These are phyloP conservation scores for Paraphysoderma sedebokerense DNA, from an alignment of 371 early-diverging fungal species.

Conservation along the genomic window DNA sequence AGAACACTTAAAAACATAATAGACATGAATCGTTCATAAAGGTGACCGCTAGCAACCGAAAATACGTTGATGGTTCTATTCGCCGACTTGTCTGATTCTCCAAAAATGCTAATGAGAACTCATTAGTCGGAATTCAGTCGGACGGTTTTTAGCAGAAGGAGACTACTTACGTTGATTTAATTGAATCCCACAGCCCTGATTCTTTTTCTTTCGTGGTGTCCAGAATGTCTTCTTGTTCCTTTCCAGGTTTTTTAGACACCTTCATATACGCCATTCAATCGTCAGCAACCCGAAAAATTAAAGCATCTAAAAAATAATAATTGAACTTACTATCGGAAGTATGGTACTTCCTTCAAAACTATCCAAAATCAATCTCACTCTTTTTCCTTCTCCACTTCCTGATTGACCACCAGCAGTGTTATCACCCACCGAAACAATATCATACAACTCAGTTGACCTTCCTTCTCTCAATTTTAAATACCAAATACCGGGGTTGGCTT, in stretches of 20 bases:
- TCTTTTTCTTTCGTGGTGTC: conserved; percentile 14
- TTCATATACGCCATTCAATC: too few species aligned
- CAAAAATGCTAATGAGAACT: neutral
- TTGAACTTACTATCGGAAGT: too few species aligned
- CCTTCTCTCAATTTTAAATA: conserved; percentile 58
- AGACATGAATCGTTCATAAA: conserved; percentile 88
- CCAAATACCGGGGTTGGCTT: conserved; percentile 83
- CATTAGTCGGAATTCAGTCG: too few species aligned
- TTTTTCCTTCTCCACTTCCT: too few species aligned
- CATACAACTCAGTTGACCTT: conserved; percentile 55
- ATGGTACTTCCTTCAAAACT: conserved; percentile 69
- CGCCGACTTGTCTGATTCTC: conserved; percentile 2
- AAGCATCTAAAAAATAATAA: too few species aligned
- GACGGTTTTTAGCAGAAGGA: too few species aligned
- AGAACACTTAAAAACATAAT: conserved; percentile 92
- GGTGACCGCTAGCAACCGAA: conserved; percentile 88
- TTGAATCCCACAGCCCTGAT: conserved; percentile 28
- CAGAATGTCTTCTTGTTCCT: conserved; percentile 54
- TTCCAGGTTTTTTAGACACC: conserved; percentile 59
- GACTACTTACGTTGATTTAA: conserved; percentile 22
- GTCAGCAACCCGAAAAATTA: too few species aligned
- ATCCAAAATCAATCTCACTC: conserved; percentile 40
- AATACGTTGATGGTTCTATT: conserved; percentile 69
- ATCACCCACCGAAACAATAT: conserved; percentile 48
- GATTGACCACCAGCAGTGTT: too few species aligned